These are phyloP conservation scores for Rossbeevera mucosa DNA, from an alignment of 768 basidiomycete genomes.

Conservation along the genomic window DNA sequence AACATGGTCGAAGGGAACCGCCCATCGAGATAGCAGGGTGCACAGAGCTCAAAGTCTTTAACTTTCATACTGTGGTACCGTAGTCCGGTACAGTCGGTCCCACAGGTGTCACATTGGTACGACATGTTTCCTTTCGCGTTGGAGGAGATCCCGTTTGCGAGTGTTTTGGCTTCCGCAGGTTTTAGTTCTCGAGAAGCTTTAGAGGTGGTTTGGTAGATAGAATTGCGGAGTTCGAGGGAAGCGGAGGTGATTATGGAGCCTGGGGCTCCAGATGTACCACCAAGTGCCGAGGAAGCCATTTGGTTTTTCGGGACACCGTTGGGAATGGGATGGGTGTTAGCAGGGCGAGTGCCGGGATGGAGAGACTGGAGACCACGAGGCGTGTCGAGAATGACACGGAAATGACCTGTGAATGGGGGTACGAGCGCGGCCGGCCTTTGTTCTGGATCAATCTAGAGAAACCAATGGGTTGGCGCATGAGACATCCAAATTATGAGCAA, in stretches of 20 bases:
- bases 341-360: conserved; percentile 71
- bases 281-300: conserved; percentile 18
- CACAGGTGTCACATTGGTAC: conserved; percentile 91
- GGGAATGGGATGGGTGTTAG: conserved; percentile 39
- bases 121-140: conserved; percentile 46
- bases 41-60: conserved; percentile 87
- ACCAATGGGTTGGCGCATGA: conserved; percentile 3
- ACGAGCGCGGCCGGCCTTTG: conserved; percentile 89
- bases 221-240: conserved; percentile 83
- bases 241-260: conserved; percentile 39
- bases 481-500: background rate
- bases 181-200: conserved; percentile 74
- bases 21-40: conserved; percentile 91
- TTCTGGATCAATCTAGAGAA: conserved; percentile 87
- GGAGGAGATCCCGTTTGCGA: conserved; percentile 48
- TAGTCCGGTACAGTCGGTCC: conserved; percentile 81
- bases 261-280: conserved; percentile 15
- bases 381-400: conserved; percentile 94
- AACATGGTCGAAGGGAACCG: conserved; percentile 97
- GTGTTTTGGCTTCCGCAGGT: conserved; percentile 59
- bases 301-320: conserved; percentile 46
- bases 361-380: conserved; percentile 94
- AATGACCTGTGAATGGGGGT: conserved; percentile 98
- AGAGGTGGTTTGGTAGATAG: conserved; percentile 83
- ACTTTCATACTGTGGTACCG: conserved; percentile 93